Conservation (phyloP, 139 green algal species). For the Tetraselmis striata region DNA sequence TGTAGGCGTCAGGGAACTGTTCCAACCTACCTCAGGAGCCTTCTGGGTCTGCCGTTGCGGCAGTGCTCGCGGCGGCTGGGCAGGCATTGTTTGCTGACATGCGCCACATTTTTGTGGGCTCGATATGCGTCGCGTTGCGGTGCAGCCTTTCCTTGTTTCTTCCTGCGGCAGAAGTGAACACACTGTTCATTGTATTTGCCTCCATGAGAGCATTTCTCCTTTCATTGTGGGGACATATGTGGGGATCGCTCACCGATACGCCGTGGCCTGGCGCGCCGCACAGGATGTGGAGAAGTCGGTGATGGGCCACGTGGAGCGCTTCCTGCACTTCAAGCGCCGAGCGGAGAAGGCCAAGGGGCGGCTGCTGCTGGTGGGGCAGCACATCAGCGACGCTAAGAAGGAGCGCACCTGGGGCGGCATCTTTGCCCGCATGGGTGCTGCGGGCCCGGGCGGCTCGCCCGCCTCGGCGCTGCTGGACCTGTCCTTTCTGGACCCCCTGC, state of each 20-base stretch:
- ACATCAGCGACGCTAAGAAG: slow-evolving; percentile 22
- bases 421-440: slow-evolving; percentile 10
- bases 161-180: no score
- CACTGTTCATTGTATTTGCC: neutral
- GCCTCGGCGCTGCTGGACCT: slow-evolving; percentile 14
- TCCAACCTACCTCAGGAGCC: slow-evolving; percentile 6
- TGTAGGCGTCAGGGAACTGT: slow-evolving; percentile 23
- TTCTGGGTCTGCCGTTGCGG: no score
- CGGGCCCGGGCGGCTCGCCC: no score
- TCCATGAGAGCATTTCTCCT: neutral
- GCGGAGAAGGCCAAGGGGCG: slow-evolving; percentile 22
- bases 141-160: no score
- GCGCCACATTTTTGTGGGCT: slow-evolving; percentile 3
- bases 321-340: slow-evolving; percentile 16
- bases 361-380: slow-evolving; percentile 29
- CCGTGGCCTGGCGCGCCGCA: slow-evolving; percentile 25
- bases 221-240: no score
- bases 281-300: slow-evolving; percentile 26
- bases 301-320: slow-evolving; percentile 21
- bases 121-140: no score
- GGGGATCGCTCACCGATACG: no score
- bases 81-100: neutral
- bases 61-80: neutral
- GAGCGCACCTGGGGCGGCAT: slow-evolving; percentile 14
- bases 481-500: slow-evolving; percentile 14